Base-by-base conservation (phyloP, 768 basidiomycete species). In the Krasilnikovozyma curviuscula region DNA sequence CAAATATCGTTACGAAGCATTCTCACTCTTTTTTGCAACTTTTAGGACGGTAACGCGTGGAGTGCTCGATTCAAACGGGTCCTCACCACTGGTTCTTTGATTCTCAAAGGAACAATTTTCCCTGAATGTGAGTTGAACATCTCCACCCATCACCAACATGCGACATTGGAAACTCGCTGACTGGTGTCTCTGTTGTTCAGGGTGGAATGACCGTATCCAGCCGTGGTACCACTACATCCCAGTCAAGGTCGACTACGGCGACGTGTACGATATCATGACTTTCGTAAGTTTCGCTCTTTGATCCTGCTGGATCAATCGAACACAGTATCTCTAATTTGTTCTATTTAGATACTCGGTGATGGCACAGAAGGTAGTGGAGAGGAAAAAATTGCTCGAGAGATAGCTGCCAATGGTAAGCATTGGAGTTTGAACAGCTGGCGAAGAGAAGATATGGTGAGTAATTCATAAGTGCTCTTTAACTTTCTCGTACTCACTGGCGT, bases 211-310 rank as follows among this genome's bases (percentile, higher is more conserved):
- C n/a, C 18, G 34, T 19, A 37, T 37, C 23, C 35, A 16, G 14
- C 16, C 41, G 16, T 13, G 37, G 13, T 28, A 57, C 56, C 56
- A 60, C 40, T 57, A 81, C 57, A 69, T 82, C 1, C 80, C 80
- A 2, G 67, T 81, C 48, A 64, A 69, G 50, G 50, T 78, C 0
- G 76, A 79, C 53, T 70, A 78, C 10, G 69, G 71, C 0, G 79
- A 83, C 61, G 61, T 83, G 3, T 72, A 79, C 59, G 82, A 83
- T 54, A 67, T 75, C 3, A 68, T 81, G 38, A 63, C 75, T 1
- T 85, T 85, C 67, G 23, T 32, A 24, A 19, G 29, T 30, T 44
- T 25, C 25, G 45, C 23, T 5, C 23, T 23, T 37, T 37, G 18
- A 4, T 5, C 23, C 35, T 12, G 18, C 5, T 37, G 35, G 24